Base-by-base conservation (phyloP, 2,329 filamentous ascomycete species). In the Truncatella angustata region DNA sequence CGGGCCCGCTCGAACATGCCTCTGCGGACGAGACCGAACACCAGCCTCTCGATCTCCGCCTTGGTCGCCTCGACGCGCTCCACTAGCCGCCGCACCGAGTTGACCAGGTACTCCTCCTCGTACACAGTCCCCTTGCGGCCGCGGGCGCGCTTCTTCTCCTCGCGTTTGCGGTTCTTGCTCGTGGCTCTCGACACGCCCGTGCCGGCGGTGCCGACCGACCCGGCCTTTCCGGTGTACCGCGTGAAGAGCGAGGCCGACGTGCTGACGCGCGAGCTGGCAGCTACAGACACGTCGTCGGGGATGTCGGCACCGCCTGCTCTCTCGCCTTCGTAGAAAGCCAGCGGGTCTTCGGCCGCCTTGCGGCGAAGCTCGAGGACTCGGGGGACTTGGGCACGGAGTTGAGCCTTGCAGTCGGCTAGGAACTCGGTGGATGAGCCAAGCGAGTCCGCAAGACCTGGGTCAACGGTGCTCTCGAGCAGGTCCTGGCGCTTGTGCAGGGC, bases 61-160 rank as follows among this genome's bases (percentile, higher is more conserved):
- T 85, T 80, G 3, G 87, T 80, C 20, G 77, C 77, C 67, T 92
- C 91, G 20, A 96, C 84, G 32, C 92, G 80, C 67, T 96, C 91
- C 12, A 96, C 82, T 30, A 99, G 78, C 21, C 94, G 79, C 11
- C 87, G 82, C 32, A 97, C 85, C 60, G 87, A 93, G 68, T 92
- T 94, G 53, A 96, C 86, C 4, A 99, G 81, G 69, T 99, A 99
- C 70, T 97, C 94, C 66, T 97, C 93, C 70, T 99, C 94, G 69
- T 99, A 99, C 4, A 99, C 90, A 14, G 90, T 96, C 10, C 94
- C 94, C 76, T 97, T 97, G 69, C 96, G 93, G 21, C 94, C 94
- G 6, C 91, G 79, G 0, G 94, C 94, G 14, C 93, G 85, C 80
- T 99, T 99, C 69, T 96, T 85, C 76, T 99, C 94, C 70, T 99